These are phyloP conservation scores for Calophaca sinica DNA, from an alignment of 306 rosid genomes.

Conservation along the genomic window DNA sequence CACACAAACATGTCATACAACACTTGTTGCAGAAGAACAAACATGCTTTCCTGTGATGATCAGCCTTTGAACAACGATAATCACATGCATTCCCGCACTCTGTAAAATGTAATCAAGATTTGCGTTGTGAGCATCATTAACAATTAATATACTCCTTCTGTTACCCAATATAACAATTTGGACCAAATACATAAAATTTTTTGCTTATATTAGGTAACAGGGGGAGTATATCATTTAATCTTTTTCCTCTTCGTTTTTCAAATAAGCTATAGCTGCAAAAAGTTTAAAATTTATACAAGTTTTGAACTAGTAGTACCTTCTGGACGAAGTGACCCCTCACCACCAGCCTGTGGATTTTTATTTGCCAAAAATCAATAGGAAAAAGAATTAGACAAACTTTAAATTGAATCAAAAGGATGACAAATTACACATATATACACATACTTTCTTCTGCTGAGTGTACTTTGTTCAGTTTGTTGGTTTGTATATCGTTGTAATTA, in stretches of 20 bases:
- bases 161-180: no score
- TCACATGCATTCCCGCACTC: conserved; percentile 51
- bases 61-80: conserved; percentile 64
- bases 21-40: conserved; percentile 68
- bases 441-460: no score
- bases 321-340: conserved; percentile 45
- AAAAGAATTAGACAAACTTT: not conserved
- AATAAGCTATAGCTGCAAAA: no score
- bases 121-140: not conserved
- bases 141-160: no score
- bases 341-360: conserved; percentile 40
- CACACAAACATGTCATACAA: conserved; percentile 69
- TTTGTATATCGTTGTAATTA: no score
- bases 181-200: no score
- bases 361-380: not conserved
- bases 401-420: not conserved
- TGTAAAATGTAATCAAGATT: not conserved
- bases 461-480: no score
- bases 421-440: not conserved
- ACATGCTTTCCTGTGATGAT: conserved; percentile 66
- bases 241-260: not conserved
- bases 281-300: not conserved
- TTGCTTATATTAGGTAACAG: no score
- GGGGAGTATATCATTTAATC: no score
- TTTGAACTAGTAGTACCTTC: conserved; percentile 13